These are phyloP conservation scores for Botrytis galanthina DNA, from an alignment of 2,329 filamentous ascomycete species.

Conservation along the genomic window DNA sequence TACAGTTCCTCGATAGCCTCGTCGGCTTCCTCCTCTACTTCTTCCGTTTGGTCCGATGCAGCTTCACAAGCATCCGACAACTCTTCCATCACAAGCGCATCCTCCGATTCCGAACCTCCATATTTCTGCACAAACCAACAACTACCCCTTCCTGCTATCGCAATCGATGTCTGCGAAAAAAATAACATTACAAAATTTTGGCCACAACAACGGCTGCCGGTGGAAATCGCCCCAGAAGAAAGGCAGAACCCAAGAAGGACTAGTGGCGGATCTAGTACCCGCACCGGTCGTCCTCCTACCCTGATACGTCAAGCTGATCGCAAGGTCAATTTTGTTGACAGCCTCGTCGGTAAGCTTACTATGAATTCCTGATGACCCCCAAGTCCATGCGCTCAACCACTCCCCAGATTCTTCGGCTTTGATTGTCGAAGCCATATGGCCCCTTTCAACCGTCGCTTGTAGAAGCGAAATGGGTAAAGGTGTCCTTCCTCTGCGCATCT, in stretches of 20 bases:
- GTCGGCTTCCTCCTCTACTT: conserved; percentile 72
- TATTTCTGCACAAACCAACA: conserved; percentile 41
- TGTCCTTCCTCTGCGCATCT: conserved; percentile 85
- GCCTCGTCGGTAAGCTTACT: conserved; percentile 83
- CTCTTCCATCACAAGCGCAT: conserved; percentile 60
- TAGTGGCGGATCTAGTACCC: conserved; percentile 52
- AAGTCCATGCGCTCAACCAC: conserved; percentile 39
- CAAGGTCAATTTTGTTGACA: conserved; percentile 94
- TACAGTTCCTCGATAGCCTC: conserved; percentile 72
- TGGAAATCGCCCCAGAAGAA: conserved; percentile 57
- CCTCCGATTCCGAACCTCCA: conserved; percentile 48
- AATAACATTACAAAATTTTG: conserved; percentile 34
- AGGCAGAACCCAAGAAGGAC: conserved; percentile 63
- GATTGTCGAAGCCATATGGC: conserved; percentile 97
- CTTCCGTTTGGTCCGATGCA: conserved; percentile 74
- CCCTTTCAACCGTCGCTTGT: conserved; percentile 77
- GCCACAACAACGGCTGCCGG: conserved; percentile 39
- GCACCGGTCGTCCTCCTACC: conserved; percentile 65
- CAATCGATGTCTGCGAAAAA: conserved; percentile 37
- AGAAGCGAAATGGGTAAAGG: conserved; percentile 72
- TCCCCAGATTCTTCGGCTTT: conserved; percentile 86
- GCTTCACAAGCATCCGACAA: conserved; percentile 70
- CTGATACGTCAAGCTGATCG: conserved; percentile 85
- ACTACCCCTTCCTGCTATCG: conserved; percentile 37
- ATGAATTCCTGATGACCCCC: conserved; percentile 33